Evolutionary conservation across 78 protist genomes (phyloP).

Genomic region (Protostelium mycophagum): DNA sequence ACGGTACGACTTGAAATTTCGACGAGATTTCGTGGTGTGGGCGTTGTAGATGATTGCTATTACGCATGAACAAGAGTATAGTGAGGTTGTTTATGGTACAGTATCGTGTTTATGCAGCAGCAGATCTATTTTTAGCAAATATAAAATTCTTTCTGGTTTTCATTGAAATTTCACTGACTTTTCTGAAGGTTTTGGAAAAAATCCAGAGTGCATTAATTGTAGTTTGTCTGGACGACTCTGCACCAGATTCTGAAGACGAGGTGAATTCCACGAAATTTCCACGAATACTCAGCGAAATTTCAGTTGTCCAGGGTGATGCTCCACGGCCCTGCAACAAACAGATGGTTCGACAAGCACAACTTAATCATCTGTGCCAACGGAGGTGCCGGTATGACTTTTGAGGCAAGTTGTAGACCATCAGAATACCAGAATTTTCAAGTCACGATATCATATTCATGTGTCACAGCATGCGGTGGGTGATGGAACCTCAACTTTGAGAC

Average conservation of each 20-base stretch:
- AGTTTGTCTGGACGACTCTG: not conserved
- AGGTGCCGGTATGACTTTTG: not conserved
- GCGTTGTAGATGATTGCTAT: not conserved
- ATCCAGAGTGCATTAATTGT: not conserved
- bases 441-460: no score
- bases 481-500: slow-evolving; percentile 3
- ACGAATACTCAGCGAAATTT: not conserved
- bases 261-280: not conserved
- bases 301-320: not conserved
- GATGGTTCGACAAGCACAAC: slow-evolving; percentile 6
- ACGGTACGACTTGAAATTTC: not conserved
- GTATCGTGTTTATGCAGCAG: no score
- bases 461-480: slow-evolving; percentile 2
- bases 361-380: slow-evolving; percentile 4
- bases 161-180: no score
- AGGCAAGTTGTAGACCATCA: not conserved
- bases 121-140: no score
- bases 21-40: not conserved
- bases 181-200: no score
- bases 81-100: no score
- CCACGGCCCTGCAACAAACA: not conserved
- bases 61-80: no score
- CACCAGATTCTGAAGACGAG: not conserved
- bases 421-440: not conserved
- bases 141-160: no score